A percentile compares a stretch with the other conserved stretches of the same genome.
These are phyloP conservation scores for Drechmeria coniospora DNA, from an alignment of 2,329 filamentous ascomycete genomes.

Conservation along the genomic window DNA sequence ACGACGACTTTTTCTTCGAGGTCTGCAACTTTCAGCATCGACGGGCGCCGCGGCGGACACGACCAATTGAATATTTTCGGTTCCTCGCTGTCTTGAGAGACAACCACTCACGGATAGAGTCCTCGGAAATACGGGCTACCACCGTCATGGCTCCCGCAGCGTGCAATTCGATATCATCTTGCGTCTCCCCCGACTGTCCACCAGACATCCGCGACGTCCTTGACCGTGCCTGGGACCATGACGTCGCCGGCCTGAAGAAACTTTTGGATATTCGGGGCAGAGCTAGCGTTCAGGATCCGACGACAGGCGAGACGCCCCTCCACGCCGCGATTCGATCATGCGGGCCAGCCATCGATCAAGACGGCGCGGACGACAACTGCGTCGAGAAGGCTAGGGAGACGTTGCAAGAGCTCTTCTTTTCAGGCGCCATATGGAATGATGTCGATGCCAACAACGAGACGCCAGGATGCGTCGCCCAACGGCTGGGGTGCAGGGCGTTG, in stretches of 20 bases:
- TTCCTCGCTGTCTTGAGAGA: not conserved
- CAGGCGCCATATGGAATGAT: slow-evolving; percentile 96
- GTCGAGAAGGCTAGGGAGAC: slow-evolving; percentile 50
- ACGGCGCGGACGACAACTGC: slow-evolving; percentile 21
- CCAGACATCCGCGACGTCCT: slow-evolving; percentile 34
- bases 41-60: too few species aligned
- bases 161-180: slow-evolving; percentile 34
- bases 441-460: slow-evolving; percentile 77
- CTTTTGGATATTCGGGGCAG: slow-evolving; percentile 48
- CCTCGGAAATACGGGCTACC: not conserved
- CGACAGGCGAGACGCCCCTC: slow-evolving; percentile 73
- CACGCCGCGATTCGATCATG: slow-evolving; percentile 80
- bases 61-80: too few species aligned
- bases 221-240: slow-evolving; percentile 39
- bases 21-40: too few species aligned
- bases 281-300: slow-evolving; percentile 67
- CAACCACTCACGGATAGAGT: not conserved
- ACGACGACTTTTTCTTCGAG: too few species aligned
- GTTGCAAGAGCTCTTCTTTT: slow-evolving; percentile 62
- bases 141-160: slow-evolving; percentile 8
- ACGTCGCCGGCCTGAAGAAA: slow-evolving; percentile 50
- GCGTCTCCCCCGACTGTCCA: slow-evolving; percentile 38
- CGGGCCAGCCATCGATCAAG: slow-evolving; percentile 23
- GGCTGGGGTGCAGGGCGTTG: slow-evolving; percentile 51
- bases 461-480: slow-evolving; percentile 69